Percentiles rank a stretch among this genome's conserved stretches.
Conservation (phyloP, 2,329 filamentous ascomycete species). For the Alternaria novae-zelandiae region DNA sequence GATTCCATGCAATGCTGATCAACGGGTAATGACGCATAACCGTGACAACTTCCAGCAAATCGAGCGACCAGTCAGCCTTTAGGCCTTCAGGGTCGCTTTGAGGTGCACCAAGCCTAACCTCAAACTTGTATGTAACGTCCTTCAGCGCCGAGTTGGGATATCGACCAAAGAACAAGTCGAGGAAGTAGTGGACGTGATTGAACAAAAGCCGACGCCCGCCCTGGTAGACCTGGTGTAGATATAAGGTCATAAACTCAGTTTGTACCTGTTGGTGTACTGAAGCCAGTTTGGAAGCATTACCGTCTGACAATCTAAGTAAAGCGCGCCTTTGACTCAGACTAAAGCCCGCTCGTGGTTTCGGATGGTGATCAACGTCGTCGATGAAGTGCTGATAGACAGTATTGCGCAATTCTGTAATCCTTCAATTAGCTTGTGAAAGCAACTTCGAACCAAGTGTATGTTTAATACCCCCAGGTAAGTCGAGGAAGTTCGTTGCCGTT, state of each 20-base stretch:
- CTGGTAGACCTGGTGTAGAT: not conserved
- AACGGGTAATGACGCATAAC: not conserved
- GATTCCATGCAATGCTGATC: not conserved
- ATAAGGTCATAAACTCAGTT: not conserved
- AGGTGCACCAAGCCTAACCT: too few species aligned
- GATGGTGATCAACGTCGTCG: too few species aligned
- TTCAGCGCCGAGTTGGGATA: not conserved
- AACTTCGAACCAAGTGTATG: fast-evolving
- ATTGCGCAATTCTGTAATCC: not conserved
- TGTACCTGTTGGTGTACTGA: too few species aligned
- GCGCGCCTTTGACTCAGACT: too few species aligned
- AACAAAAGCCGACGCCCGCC: not conserved
- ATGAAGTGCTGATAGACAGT: not conserved
- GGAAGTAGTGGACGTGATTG: not conserved
- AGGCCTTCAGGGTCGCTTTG: too few species aligned
- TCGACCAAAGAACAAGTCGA: not conserved
- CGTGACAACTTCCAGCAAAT: not conserved
- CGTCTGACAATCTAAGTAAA: too few species aligned
- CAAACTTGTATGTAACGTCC: not conserved
- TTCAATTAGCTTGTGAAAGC: not conserved
- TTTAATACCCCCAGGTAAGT: not conserved
- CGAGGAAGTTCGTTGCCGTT: not conserved
- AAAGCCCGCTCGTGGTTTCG: too few species aligned
- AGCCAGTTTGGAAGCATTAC: too few species aligned
- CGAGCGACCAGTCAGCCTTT: not conserved